Percentiles rank a stretch among this genome's conserved stretches.
These are phyloP conservation scores for Ceratocystis lukuohia DNA, from an alignment of 2,329 filamentous ascomycete genomes.

Conservation along the genomic window DNA sequence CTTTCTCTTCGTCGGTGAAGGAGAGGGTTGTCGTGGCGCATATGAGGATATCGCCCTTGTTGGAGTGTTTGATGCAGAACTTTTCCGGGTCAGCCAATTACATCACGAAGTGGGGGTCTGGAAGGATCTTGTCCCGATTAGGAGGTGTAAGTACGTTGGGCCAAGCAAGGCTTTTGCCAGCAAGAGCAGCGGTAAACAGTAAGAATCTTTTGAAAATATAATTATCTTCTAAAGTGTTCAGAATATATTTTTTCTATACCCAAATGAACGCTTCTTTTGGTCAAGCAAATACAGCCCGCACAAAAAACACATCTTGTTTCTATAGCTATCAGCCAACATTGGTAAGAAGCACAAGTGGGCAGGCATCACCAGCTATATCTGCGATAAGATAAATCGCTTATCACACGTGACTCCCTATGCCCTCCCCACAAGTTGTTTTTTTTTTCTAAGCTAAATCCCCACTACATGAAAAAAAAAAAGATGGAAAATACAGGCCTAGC, in stretches of 20 bases:
- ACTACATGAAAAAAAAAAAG: constrained; percentile 3
- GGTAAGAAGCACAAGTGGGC: background rate
- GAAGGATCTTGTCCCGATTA: constrained; percentile 10
- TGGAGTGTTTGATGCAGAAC: constrained; percentile 13
- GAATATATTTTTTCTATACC: background rate
- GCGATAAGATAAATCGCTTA: background rate
- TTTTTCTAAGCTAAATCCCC: background rate
- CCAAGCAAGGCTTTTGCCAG: background rate
- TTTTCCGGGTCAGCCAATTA: constrained; percentile 17
- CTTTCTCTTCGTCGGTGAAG: background rate
- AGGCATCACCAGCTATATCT: background rate
- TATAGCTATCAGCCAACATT: background rate
- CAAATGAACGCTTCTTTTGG: background rate
- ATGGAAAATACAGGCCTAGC: background rate
- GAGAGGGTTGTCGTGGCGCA: background rate
- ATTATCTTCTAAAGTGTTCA: background rate
- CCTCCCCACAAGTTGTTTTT: constrained; percentile 17
- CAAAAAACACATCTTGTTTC: background rate
- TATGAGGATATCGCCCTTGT: background rate
- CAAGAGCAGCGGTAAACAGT: background rate
- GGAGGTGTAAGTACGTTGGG: constrained; percentile 15
- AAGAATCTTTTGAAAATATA: background rate
- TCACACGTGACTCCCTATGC: constrained; percentile 18
- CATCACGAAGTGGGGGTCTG: constrained; percentile 17
- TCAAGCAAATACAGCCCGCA: background rate